Evolutionary conservation across 225 moss, liverwort and hornwort species (phyloP).

Genomic region (Neckera pumila): DNA sequence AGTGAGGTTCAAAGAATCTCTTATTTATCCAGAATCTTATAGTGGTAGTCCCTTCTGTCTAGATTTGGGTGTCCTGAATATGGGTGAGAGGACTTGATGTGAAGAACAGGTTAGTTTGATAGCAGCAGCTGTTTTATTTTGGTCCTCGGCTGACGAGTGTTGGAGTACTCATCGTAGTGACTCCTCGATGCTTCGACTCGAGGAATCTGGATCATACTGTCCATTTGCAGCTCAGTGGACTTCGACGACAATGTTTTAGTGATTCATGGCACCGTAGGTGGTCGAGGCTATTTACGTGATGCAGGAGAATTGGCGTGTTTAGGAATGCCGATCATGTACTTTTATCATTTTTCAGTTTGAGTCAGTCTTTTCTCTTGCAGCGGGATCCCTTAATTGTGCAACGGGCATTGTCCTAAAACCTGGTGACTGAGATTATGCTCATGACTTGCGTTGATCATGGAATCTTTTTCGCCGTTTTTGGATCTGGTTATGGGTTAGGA

Average conservation of each 20-base stretch:
- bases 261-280: constrained; percentile 6
- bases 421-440: background rate
- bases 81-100: background rate
- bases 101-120: background rate
- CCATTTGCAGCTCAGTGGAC: constrained; percentile 13
- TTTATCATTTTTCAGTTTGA: constrained; percentile 33
- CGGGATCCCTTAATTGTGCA: background rate
- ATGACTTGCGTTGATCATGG: background rate
- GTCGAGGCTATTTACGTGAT: background rate
- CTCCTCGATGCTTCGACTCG: background rate
- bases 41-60: background rate
- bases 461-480: background rate
- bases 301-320: constrained; percentile 24
- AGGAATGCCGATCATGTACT: constrained; percentile 34
- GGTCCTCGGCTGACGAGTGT: background rate
- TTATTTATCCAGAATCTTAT: background rate
- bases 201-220: constrained; percentile 2
- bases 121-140: background rate
- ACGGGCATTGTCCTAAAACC: background rate
- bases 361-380: constrained; percentile 7
- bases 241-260: background rate
- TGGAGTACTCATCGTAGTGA: background rate
- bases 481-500: background rate
- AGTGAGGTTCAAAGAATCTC: constrained; percentile 40
- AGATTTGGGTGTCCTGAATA: background rate